phyloP scores from a whole-genome alignment of 805 yeast species.

The Ogataea haglerorum region DNA sequence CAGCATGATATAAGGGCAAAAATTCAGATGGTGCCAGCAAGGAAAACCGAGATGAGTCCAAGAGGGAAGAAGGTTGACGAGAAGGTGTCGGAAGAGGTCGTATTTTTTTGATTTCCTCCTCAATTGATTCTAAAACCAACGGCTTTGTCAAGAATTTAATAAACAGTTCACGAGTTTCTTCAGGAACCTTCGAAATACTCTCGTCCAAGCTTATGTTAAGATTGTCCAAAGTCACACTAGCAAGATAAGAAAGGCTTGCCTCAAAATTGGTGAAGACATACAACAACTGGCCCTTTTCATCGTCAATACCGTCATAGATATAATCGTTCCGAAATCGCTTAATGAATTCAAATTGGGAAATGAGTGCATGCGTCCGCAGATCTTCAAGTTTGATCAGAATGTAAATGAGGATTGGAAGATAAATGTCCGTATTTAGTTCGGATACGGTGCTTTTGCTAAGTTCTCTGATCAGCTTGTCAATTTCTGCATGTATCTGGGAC shows the following conservation, averaged over 20 bases:
- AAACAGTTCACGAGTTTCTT: background rate
- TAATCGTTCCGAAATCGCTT: constrained; percentile 32
- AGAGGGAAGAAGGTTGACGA: constrained; percentile 6
- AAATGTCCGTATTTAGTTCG: constrained; percentile 33
- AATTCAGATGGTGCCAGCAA: constrained; percentile 22
- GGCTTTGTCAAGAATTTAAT: constrained; percentile 18
- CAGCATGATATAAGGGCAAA: constrained; percentile 31
- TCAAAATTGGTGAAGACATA: constrained; percentile 37
- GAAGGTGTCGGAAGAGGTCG: constrained; percentile 7
- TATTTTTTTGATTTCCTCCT: constrained; percentile 22
- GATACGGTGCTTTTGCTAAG: constrained; percentile 11
- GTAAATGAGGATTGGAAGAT: constrained; percentile 34
- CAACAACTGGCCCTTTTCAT: constrained; percentile 32
- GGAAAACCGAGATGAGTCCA: constrained; percentile 15
- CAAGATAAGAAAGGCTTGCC: constrained; percentile 34
- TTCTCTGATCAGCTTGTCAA: constrained; percentile 25
- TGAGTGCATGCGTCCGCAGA: constrained; percentile 27
- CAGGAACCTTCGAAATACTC: background rate
- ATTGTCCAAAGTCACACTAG: constrained; percentile 33
- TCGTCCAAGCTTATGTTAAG: constrained; percentile 23
- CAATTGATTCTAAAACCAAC: constrained; percentile 27
- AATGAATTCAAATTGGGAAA: constrained; percentile 32
- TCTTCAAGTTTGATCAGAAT: constrained; percentile 31
- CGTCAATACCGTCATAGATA: constrained; percentile 26
- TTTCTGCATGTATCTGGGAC: constrained; percentile 28